Evolutionary conservation across 805 yeast species (phyloP), one percentile per base, ranked within the genome.

Genomic region (Candida lessepsii): DNA sequence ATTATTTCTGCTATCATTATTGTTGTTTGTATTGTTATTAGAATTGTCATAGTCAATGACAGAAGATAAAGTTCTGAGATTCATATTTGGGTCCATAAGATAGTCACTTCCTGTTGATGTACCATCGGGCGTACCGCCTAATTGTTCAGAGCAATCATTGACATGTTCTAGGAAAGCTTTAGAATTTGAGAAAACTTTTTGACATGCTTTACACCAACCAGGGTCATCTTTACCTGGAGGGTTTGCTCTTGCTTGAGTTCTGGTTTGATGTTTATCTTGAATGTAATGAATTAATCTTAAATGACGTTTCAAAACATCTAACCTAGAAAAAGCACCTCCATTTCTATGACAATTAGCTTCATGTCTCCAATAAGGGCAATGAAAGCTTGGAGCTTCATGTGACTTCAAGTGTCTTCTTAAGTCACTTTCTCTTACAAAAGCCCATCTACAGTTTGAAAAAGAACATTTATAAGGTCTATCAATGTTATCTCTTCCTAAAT

Each of bases 221-320:
- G 79, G 69, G 40, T 78, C 86, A 19, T 72, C 71, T 41, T 69
- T 58, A 28, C 61, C 29, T 2, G 37, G 29, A 14, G 28, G 18
- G 31, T 48, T 48, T 21, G 57, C 48, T 9, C 46, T 51, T 25
- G 41, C 50, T 15, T 29, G 19, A 18, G 37, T 25, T 15, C 24
- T 25, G 24, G 37, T 17, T 29, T 57, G 57, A 52, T 63, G 63
- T 41, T 62, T 63, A 46, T 71, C 76, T 37, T 67, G 78, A 23
- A 77, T 79, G 54, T 71, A 81, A 59, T 85, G 93, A 30, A 84
- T 87, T 29, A 84, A 67, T 38, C 76, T 70, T 40, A 85, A 62
- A 58, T 85, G 93, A 32, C 93, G 70, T 49, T 84, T 84, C 47
- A 84, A 64, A 21, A 85, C 90, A 53, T 85, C 93, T 44, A 83